Evolutionary conservation across 2,329 filamentous ascomycete genomes (phyloP).

Genomic region (Dendrostoma leiphaemia): DNA sequence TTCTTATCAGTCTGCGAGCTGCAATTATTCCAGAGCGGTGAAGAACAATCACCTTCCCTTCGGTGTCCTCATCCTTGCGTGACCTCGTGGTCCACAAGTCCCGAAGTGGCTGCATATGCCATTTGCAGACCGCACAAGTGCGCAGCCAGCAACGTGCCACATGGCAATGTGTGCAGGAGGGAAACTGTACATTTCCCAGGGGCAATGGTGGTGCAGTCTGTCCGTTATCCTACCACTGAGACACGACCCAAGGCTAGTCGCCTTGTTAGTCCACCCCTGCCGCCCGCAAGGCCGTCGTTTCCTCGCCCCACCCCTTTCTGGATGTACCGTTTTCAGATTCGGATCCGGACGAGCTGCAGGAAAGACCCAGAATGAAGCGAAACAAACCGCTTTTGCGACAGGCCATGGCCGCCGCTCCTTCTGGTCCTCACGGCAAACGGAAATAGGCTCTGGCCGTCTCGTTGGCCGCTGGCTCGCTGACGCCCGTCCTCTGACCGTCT

Average conservation of each 20-base stretch:
- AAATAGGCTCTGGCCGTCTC: conserved; percentile 3
- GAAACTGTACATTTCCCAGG: too few species aligned
- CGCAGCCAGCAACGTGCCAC: not conserved
- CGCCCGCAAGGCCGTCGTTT: not conserved
- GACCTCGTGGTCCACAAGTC: not conserved
- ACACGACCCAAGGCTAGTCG: not conserved
- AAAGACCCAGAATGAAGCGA: conserved; percentile 6
- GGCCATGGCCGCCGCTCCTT: not conserved
- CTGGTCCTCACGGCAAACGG: conserved; percentile 1
- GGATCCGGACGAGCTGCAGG: not conserved
- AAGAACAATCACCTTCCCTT: not conserved
- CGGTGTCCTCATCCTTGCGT: not conserved
- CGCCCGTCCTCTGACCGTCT: not conserved
- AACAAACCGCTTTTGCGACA: conserved; percentile 2
- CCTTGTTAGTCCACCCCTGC: not conserved
- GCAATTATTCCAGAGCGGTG: conserved; percentile 8
- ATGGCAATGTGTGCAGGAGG: conserved; percentile 3
- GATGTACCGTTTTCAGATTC: not conserved
- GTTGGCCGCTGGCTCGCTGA: conserved; percentile 3
- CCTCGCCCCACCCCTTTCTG: not conserved
- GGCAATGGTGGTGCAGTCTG: too few species aligned
- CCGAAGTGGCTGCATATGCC: conserved; percentile 5
- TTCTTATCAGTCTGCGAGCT: conserved; percentile 1
- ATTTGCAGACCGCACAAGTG: not conserved
- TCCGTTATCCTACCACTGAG: not conserved